Conservation (phyloP, 495 filamentous ascomycete species). For the Penicillium coffeae region DNA sequence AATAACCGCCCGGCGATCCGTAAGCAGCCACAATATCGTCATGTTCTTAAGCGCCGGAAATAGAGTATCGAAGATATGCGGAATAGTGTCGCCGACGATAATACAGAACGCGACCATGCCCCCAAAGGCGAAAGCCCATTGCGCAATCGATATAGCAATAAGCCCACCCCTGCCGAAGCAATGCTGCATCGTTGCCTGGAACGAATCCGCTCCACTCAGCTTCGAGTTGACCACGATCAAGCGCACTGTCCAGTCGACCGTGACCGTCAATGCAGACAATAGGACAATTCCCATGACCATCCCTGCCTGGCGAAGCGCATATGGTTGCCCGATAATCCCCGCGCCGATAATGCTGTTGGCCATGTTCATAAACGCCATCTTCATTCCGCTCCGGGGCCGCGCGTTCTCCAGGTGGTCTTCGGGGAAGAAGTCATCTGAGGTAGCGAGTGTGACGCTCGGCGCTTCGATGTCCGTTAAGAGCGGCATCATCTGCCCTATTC, state of each 20-base stretch:
- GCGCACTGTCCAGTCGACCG: conserved; percentile 93
- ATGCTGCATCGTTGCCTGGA: conserved; percentile 90
- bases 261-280: conserved; percentile 72
- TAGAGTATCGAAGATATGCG: conserved; percentile 76
- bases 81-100: conserved; percentile 94
- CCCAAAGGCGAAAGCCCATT: conserved; percentile 98
- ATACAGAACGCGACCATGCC: conserved; percentile 98
- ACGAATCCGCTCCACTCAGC: conserved; percentile 82
- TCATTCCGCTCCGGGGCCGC: conserved; percentile 62
- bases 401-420: conserved; percentile 59
- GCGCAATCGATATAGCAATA: conserved; percentile 82
- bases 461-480: conserved; percentile 84
- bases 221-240: conserved; percentile 96
- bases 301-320: conserved; percentile 88
- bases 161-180: conserved; percentile 88
- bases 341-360: conserved; percentile 97
- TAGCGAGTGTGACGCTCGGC: conserved; percentile 79
- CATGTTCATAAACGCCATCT: conserved; percentile 95
- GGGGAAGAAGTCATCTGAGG: conserved; percentile 53
- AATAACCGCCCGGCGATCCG: conserved; percentile 77
- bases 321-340: conserved; percentile 96
- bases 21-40: conserved; percentile 75
- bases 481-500: conserved; percentile 56
- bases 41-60: conserved; percentile 72
- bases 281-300: conserved; percentile 75